Conservation (phyloP, 139 green algal species). For the Marvania coccoides region DNA sequence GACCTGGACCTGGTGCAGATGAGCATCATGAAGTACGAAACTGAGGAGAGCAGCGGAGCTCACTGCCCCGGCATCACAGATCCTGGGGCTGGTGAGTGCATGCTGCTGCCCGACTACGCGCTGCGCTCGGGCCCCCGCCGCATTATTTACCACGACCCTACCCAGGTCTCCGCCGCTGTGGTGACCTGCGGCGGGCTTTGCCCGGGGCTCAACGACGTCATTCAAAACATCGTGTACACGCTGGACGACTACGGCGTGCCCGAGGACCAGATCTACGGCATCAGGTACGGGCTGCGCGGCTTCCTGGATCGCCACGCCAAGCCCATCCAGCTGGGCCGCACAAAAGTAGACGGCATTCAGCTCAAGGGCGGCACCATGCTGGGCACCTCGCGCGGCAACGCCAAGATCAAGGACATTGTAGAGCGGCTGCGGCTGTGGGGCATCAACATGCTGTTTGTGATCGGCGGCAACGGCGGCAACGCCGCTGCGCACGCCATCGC, state of each 20-base stretch:
- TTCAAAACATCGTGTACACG: conserved; percentile 82
- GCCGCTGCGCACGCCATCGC: conserved; percentile 76
- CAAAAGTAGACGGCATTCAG: conserved; percentile 86
- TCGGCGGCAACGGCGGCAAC: conserved; percentile 81
- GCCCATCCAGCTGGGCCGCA: conserved; percentile 70
- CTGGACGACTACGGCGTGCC: conserved; percentile 59
- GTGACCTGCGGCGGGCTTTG: conserved; percentile 94
- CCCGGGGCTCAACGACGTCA: conserved; percentile 92
- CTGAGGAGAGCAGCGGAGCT: conserved; percentile 49
- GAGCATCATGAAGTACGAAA: conserved; percentile 70
- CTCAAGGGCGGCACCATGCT: conserved; percentile 86
- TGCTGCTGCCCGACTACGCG: conserved; percentile 62
- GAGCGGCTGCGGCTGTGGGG: conserved; percentile 80
- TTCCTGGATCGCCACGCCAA: conserved; percentile 82
- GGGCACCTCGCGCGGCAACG: conserved; percentile 88
- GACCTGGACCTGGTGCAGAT: conserved; percentile 66
- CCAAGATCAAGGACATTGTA: conserved; percentile 89
- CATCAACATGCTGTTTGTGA: conserved; percentile 86
- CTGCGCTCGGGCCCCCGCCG: conserved; percentile 69
- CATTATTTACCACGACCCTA: conserved; percentile 69
- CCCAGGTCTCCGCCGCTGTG: conserved; percentile 79
- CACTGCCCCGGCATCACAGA: not conserved
- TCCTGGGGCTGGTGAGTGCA: conserved; percentile 21
- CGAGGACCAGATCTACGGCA: conserved; percentile 85
- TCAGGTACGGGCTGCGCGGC: conserved; percentile 82